Conservation (phyloP, 2,329 filamentous ascomycete species). For the Paraphoma chrysanthemicola region DNA sequence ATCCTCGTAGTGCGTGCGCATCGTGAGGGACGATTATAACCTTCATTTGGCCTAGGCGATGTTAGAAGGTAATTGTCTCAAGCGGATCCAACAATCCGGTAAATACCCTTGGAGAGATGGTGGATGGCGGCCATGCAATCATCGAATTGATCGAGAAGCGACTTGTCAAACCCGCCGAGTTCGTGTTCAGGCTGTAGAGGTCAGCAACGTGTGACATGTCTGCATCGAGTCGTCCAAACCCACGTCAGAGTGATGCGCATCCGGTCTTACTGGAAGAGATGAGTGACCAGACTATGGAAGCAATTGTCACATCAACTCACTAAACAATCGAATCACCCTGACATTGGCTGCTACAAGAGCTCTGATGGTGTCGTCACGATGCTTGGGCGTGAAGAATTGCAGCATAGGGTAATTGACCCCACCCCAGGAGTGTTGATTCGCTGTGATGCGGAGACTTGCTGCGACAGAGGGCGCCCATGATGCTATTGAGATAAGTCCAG, state of each 20-base stretch:
- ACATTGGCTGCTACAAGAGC: constrained; percentile 38
- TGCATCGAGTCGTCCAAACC: neutral
- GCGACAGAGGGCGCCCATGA: constrained; percentile 16
- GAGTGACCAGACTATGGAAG: constrained; percentile 4
- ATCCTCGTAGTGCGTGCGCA: constrained; percentile 39
- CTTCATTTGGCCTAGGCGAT: constrained; percentile 36
- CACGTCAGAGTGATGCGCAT: constrained; percentile 40
- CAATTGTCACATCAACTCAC: constrained; percentile 20
- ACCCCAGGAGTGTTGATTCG: constrained; percentile 41
- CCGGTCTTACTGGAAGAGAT: constrained; percentile 31
- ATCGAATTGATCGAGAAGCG: constrained; percentile 43
- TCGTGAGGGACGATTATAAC: constrained; percentile 47
- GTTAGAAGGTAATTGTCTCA: neutral
- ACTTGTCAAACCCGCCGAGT: constrained; percentile 40
- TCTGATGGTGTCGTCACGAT: constrained; percentile 38
- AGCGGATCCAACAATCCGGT: neutral
- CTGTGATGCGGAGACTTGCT: constrained; percentile 36
- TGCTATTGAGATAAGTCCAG: constrained; percentile 21
- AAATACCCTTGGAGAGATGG: constrained; percentile 38
- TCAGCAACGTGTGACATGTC: constrained; percentile 1
- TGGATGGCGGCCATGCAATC: constrained; percentile 45
- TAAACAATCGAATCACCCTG: constrained; percentile 42
- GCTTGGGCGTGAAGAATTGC: constrained; percentile 36
- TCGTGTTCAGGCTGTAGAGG: constrained; percentile 33
- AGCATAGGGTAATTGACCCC: constrained; percentile 44